Evolutionary conservation across 768 basidiomycete genomes (phyloP), one percentile per base, ranked within the genome.

Genomic region (Baorangia bicolor): DNA sequence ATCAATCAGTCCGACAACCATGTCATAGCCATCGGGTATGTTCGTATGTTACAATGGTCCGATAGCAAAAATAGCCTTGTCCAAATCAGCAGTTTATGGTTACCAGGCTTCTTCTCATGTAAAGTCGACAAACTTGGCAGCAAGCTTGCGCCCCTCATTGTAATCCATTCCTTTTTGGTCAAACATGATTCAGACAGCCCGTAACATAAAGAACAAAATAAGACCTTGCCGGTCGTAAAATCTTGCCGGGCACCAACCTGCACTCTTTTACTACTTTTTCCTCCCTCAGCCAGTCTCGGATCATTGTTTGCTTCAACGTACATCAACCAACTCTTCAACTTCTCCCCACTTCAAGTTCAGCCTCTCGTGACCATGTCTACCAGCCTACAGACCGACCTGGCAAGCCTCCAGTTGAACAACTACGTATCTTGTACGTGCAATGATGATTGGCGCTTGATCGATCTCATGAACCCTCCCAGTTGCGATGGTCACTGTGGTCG

Each of bases 361-460:
- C 13, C 16, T 25, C 14, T 25, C 11, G 33, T 3, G 12, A 20
- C 10, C 44, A 59, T 59, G 58, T 52, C 58, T 21, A 48, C 50
- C 2, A 49, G 37, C 11, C 39, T 50, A 5, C 35, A 27, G 10
- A 12, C 25, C 18, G 43, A 33, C 4, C 35, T 60, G 34, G 48
- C 34, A 5, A 51, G 48, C 27, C 43, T 60, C 11, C 49, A 51
- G 30, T 16, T 59, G 31, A 55, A 51, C 3, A 42, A 59, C 11
- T 60, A 53, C 18, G 12, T 34, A 34, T 53, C 59, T 7, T 33
- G 57, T 55, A 43, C 2, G 57, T 50, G 2, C 12, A 5, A 18
- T 30, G 9, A 7, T 39, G 0, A 34, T 25, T 1, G 1, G 4
- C 18, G n/a, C 23, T 27, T 6, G 25, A 18, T 41, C n/a, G n/a